Evolutionary conservation across 306 rosid genomes (phyloP), one percentile per base, ranked within the genome.

Genomic region (Begonia fuchsioides): DNA sequence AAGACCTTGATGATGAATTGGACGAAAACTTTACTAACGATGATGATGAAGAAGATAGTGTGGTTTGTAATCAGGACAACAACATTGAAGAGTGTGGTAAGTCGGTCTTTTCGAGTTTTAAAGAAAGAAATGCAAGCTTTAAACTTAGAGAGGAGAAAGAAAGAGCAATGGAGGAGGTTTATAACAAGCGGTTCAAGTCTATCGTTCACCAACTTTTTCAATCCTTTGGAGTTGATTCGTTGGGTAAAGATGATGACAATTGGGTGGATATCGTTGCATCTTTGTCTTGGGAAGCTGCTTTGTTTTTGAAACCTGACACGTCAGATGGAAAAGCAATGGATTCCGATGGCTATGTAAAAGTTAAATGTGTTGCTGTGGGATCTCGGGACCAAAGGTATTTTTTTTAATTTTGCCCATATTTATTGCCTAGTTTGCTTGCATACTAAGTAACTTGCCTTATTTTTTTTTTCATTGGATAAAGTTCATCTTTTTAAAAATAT

Each of bases 271-370:
- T 92, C 14, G 80, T 92, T 60, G 68, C 83, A 47, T 69, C 79
- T 65, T 75, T 92, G 71, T 79, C 98, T 41, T 82, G 94, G 96
- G 88, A 82, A 61, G 94, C 94, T 48, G 98, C 96, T 46, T 64
- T 81, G 12, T 86, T 92, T 67, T 66, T 92, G 74, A 92, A 85
- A 70, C 94, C 81, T 44, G 68, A 55, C 66, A 75, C 80, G 47
- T 58, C 76, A 45, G 80, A 69, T 56, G 72, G 72, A 57, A 75
- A 75, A 61, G 61, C 86, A 67, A 75, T 77, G 81, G 72, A 82
- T 70, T 86, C 94, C 41, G 77, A 73, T 64, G 83, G 83, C 46
- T 58, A 56, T 58, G 86, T 86, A 61, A 92, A 92, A 79, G 96
- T 92, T 44, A 92, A 92, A 64, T 92, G 98, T 76, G 68, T 92